Base-by-base conservation (phyloP, 345 rosid genomes). In the Mercurialis annua region DNA sequence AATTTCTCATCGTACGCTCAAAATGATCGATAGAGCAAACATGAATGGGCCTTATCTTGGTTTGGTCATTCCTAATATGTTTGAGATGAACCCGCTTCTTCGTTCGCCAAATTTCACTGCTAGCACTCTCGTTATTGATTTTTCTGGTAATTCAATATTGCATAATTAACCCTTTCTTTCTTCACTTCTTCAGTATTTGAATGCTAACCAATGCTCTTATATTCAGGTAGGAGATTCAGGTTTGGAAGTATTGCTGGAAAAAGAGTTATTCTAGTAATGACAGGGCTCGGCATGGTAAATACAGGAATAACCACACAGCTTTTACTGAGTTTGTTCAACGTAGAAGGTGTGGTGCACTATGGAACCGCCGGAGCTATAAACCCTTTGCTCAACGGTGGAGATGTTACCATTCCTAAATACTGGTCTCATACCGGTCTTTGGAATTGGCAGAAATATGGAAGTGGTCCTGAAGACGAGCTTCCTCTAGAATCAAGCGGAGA, bases 31-130 rank as follows among this genome's bases (percentile, higher is more conserved):
- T n/a, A 27, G 10, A 10, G 73, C 77, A n/a, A 86, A 90, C 72
- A 46, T 21, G 65, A 56, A 67, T 48, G 90, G 92, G 34, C 86
- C 87, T 12, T 84, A 70, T 55, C 74, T 88, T 14, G 97, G 94
- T 11, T 73, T 90, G 29, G 71, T 90, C 11, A 83, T 84, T 36
- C 94, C 97, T 44, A 90, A 90, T 65, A 43, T 74, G 51, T 90
- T 64, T 75, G 97, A 90, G 81, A 83, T 88, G 84, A 81, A 74
- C 68, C 97, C 97, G 73, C 94, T 90, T 69, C 81, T 90, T n/a
- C 76, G 64, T 15, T 82, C 89, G 64, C 44, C 74, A 52, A 50
- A 4, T 59, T 81, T 51, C 88, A 87, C 21, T 77, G 53, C 73
- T 48, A 51, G 14, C 23, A 0, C 21, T 11, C 55, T 51, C 55